Evolutionary conservation across 129 eudicot genomes (phyloP).

Genomic region (Scalesia atractyloides): DNA sequence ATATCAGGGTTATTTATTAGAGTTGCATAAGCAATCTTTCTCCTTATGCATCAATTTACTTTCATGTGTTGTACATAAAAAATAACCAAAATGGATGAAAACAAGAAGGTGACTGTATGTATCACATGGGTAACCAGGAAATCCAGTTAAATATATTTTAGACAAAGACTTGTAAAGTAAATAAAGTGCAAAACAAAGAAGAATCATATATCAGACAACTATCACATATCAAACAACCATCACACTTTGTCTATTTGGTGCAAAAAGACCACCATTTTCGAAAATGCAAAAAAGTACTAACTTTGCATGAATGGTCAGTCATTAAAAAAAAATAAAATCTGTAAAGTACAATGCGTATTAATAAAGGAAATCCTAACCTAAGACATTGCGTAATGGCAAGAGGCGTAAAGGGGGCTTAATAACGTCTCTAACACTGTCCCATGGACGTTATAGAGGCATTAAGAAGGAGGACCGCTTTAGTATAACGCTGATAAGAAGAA

Average conservation of each 20-base stretch:
- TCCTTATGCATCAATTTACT: background rate
- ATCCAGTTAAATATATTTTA: background rate
- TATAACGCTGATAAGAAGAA: too few species aligned
- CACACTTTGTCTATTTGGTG: background rate
- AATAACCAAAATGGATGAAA: background rate
- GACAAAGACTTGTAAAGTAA: background rate
- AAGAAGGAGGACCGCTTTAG: too few species aligned
- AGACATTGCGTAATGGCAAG: too few species aligned
- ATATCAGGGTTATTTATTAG: too few species aligned
- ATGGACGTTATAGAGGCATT: too few species aligned
- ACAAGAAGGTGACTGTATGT: background rate
- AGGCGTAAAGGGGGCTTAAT: too few species aligned
- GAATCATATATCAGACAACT: background rate
- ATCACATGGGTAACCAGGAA: background rate
- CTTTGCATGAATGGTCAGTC: background rate
- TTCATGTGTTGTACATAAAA: background rate
- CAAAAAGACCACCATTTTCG: background rate
- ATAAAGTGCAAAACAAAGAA: background rate
- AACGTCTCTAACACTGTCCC: too few species aligned
- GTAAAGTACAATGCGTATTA: background rate
- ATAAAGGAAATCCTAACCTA: too few species aligned
- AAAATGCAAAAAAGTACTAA: background rate
- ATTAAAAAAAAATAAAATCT: too few species aligned
- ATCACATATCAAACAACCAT: too few species aligned
- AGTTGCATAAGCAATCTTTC: background rate